These are phyloP conservation scores for Neurospora tetrasperma DNA, from an alignment of 495 filamentous ascomycete genomes.

Conservation along the genomic window DNA sequence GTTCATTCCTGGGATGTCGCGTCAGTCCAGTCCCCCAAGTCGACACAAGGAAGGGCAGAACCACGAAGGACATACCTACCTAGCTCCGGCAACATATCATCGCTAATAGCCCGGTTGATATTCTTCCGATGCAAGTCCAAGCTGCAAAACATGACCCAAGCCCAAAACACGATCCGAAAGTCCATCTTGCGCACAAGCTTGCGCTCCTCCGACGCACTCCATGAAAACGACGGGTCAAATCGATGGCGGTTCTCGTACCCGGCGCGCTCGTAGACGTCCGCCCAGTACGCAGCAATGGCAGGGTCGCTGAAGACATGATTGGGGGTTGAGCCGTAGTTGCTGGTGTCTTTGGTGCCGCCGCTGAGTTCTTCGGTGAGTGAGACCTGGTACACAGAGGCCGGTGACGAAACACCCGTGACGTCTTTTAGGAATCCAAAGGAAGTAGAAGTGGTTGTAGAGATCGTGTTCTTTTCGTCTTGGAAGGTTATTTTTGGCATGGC, in stretches of 20 bases:
- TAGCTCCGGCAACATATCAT: slow-evolving; percentile 30
- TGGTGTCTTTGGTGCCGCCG: background rate
- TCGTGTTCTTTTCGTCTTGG: background rate
- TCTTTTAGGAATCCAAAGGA: background rate
- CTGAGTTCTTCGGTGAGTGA: slow-evolving; percentile 1
- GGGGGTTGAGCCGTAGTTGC: slow-evolving; percentile 23
- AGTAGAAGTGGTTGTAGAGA: background rate
- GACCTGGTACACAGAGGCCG: slow-evolving; percentile 2
- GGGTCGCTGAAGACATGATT: slow-evolving; percentile 25
- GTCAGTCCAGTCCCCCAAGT: too few relatives aligned
- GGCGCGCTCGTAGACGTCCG: slow-evolving; percentile 22
- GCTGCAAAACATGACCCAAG: slow-evolving; percentile 37
- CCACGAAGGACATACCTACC: slow-evolving; percentile 6
- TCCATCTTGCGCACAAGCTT: slow-evolving; percentile 39
- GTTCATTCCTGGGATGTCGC: slow-evolving; percentile 25
- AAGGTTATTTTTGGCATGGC: background rate
- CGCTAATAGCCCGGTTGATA: slow-evolving; percentile 36
- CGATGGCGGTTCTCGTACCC: slow-evolving; percentile 47
- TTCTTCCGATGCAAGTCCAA: slow-evolving; percentile 36
- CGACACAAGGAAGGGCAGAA: background rate
- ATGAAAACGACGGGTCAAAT: slow-evolving; percentile 40
- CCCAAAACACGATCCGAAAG: slow-evolving; percentile 24
- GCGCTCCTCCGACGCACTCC: slow-evolving; percentile 39
- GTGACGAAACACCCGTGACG: background rate
- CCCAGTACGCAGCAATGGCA: slow-evolving; percentile 18